Percentiles rank a stretch among this genome's conserved stretches.
Conservation (phyloP, 2,329 filamentous ascomycete genomes). For the Fusarium tuaranense region DNA sequence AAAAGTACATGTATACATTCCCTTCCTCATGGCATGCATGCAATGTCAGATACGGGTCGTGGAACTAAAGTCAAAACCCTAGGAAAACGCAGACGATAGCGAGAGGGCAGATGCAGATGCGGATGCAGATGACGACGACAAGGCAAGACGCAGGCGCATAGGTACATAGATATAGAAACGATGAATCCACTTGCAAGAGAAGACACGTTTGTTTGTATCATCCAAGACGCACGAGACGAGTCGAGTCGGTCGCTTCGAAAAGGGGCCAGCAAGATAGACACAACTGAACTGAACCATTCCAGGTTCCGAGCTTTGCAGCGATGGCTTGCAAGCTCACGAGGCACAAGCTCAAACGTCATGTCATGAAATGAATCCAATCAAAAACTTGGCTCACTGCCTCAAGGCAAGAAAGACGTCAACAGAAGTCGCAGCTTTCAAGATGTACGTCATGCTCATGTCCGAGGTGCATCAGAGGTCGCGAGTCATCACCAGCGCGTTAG, state of each 20-base stretch:
- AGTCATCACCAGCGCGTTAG: constrained; percentile 44
- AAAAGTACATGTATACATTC: constrained; percentile 26
- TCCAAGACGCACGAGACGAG: constrained; percentile 34
- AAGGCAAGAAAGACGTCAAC: constrained; percentile 12
- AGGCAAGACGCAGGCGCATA: constrained; percentile 8
- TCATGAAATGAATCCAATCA: constrained; percentile 35
- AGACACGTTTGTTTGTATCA: constrained; percentile 35
- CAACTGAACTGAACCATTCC: constrained; percentile 20
- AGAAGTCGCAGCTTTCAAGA: constrained; percentile 37
- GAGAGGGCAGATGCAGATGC: constrained; percentile 10
- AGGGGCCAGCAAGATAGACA: constrained; percentile 19
- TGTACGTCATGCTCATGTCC: constrained; percentile 42
- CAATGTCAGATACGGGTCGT: constrained; percentile 21
- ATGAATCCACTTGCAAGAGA: constrained; percentile 35
- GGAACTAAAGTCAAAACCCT: constrained; percentile 23
- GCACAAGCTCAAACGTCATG: constrained; percentile 17
- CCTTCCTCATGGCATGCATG: constrained; percentile 37
- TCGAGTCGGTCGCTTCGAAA: constrained; percentile 7
- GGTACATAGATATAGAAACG: constrained; percentile 36
- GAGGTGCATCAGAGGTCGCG: constrained; percentile 42
- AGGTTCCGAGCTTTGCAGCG: constrained; percentile 3
- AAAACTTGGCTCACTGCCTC: constrained; percentile 33
- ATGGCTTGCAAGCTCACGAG: constrained; percentile 5
- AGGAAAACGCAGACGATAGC: constrained; percentile 19
- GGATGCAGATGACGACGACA: not conserved